Conservation (phyloP, 495 filamentous ascomycete species). For the Lentithecium fluviatile region DNA sequence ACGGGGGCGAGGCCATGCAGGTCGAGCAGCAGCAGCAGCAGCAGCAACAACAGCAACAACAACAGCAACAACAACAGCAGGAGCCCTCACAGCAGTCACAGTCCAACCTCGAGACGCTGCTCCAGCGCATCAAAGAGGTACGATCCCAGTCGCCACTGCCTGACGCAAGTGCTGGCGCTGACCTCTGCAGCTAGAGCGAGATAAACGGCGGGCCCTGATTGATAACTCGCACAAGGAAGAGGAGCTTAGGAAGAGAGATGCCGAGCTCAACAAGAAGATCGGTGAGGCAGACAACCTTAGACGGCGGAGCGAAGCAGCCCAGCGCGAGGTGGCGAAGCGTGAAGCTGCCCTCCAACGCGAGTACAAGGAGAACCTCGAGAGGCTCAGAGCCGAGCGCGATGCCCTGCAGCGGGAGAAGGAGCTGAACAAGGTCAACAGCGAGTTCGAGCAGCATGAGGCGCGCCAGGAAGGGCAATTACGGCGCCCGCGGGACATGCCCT, state of each 20-base stretch:
- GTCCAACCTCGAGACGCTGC: conserved; percentile 22
- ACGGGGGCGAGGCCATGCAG: conserved; percentile 31
- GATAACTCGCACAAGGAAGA: too few species aligned
- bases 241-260: too few species aligned
- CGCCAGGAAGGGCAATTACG: conserved; percentile 56
- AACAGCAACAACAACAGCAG: too few species aligned
- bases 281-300: conserved; percentile 71
- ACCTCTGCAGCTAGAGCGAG: conserved; percentile 51
- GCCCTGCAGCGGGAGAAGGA: conserved; percentile 56
- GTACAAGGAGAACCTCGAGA: conserved; percentile 56
- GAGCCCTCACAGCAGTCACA: conserved; percentile 11
- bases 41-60: too few species aligned
- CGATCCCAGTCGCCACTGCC: background rate
- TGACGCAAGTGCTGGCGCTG: background rate
- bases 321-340: conserved; percentile 57
- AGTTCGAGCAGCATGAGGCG: conserved; percentile 65
- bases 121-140: conserved; percentile 42
- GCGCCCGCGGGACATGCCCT: conserved; percentile 38
- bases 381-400: conserved; percentile 58
- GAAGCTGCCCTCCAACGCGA: conserved; percentile 53
- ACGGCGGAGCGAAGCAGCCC: conserved; percentile 56
- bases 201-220: conserved; percentile 51
- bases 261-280: conserved; percentile 52
- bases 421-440: conserved; percentile 61
- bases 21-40: conserved; percentile 7